These are phyloP conservation scores for Annulohypoxylon moriforme DNA, from an alignment of 495 filamentous ascomycete genomes.

Conservation along the genomic window DNA sequence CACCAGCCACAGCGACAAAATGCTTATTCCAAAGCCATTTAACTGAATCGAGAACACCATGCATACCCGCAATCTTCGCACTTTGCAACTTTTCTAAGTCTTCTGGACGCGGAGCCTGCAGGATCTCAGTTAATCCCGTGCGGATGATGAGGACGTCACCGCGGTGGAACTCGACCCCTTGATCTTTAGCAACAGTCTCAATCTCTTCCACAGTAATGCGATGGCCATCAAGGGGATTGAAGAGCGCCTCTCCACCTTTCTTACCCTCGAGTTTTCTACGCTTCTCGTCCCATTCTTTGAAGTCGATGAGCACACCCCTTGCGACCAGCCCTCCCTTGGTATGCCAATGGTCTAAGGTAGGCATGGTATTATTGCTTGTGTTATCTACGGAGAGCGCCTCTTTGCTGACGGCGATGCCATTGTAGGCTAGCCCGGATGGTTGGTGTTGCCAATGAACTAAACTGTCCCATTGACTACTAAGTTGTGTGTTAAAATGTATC, in stretches of 20 bases:
- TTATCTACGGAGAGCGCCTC: conserved; percentile 40
- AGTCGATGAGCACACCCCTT: conserved; percentile 70
- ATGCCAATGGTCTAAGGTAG: conserved; percentile 59
- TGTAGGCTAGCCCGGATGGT: conserved; percentile 63
- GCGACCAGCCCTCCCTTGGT: conserved; percentile 63
- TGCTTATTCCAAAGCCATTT: conserved; percentile 67
- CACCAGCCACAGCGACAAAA: conserved; percentile 65
- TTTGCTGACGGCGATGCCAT: conserved; percentile 56
- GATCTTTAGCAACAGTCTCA: conserved; percentile 65
- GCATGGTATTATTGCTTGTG: conserved; percentile 47
- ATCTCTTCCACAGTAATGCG: conserved; percentile 70
- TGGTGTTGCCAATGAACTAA: conserved; percentile 71
- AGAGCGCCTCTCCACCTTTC: conserved; percentile 41
- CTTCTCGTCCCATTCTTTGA: conserved; percentile 55
- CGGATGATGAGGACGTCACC: conserved; percentile 76
- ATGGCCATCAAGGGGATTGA: conserved; percentile 69
- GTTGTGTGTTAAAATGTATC: conserved; percentile 80
- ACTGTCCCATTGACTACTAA: conserved; percentile 82
- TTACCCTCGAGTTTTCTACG: conserved; percentile 54
- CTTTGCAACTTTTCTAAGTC: conserved; percentile 58
- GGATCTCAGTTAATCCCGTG: conserved; percentile 71
- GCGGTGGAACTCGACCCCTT: conserved; percentile 66
- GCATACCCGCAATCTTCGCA: conserved; percentile 48
- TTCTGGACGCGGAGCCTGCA: conserved; percentile 59
- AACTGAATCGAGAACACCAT: conserved; percentile 68